phyloP scores from a whole-genome alignment of 306 rosid genomes.

The Castanopsis chinensis region DNA sequence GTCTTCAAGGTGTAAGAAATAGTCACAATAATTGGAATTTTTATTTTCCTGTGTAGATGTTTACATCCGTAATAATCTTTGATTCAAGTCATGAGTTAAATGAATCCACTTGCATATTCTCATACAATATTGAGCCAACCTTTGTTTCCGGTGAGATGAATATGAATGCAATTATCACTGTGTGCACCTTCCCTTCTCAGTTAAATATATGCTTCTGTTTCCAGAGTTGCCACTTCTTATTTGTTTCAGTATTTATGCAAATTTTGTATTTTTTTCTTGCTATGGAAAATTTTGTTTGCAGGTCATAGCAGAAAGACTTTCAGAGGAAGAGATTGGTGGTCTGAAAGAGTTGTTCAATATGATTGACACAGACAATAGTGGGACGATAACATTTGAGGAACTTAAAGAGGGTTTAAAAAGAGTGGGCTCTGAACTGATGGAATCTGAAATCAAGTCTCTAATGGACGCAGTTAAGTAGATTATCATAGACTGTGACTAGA shows the following conservation, averaged over 20 bases:
- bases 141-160: background rate
- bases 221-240: background rate
- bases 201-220: background rate
- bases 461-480: conserved; percentile 82
- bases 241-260: conserved; percentile 3
- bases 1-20: background rate
- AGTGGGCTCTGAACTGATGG: conserved; percentile 84
- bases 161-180: background rate
- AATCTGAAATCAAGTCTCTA: conserved; percentile 78
- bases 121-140: background rate
- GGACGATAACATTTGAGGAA: conserved; percentile 85
- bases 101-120: background rate
- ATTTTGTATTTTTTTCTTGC: background rate
- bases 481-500: conserved; percentile 15
- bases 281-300: conserved; percentile 24
- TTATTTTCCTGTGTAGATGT: background rate
- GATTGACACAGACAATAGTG: conserved; percentile 83
- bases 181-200: background rate
- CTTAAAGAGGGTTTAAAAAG: conserved; percentile 72
- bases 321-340: conserved; percentile 96
- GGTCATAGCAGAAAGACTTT: conserved; percentile 89
- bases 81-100: background rate
- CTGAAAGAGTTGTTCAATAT: conserved; percentile 80
- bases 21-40: background rate
- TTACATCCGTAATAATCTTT: background rate